These are phyloP conservation scores for Pyrenophora graminea DNA, from an alignment of 2,329 filamentous ascomycete genomes.

Conservation along the genomic window DNA sequence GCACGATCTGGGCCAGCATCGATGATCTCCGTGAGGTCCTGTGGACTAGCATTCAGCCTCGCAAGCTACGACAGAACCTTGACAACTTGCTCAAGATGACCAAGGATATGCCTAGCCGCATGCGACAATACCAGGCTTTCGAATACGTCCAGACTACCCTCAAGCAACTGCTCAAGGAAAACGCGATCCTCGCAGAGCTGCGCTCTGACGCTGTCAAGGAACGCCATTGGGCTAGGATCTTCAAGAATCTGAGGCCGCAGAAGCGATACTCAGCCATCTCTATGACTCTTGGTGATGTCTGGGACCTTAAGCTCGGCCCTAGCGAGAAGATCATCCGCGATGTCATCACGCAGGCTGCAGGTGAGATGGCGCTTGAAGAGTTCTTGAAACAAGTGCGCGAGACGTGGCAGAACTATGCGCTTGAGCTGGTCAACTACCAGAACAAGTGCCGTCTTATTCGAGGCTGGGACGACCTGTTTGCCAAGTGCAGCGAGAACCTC, in stretches of 20 bases:
- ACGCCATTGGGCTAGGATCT: constrained; percentile 96
- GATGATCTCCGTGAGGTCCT: constrained; percentile 90
- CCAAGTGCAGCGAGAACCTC: constrained; percentile 96
- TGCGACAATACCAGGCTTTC: constrained; percentile 99
- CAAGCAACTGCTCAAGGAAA: constrained; percentile 87
- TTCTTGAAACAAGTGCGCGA: constrained; percentile 96
- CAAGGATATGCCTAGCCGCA: constrained; percentile 97
- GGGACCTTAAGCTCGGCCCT: constrained; percentile 89
- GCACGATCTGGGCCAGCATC: constrained; percentile 94
- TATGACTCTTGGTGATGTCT: constrained; percentile 97
- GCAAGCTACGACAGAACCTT: constrained; percentile 86
- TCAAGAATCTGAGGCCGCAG: constrained; percentile 89
- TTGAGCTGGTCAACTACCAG: constrained; percentile 96
- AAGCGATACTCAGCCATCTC: constrained; percentile 93
- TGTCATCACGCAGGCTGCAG: constrained; percentile 93
- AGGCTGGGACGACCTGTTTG: constrained; percentile 97
- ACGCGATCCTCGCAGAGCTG: constrained; percentile 82
- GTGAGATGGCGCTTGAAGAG: constrained; percentile 97
- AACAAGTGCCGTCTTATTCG: constrained; percentile 97
- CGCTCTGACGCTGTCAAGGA: constrained; percentile 97
- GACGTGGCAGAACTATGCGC: constrained; percentile 91
- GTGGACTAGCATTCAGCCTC: constrained; percentile 94
- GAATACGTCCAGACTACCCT: constrained; percentile 95
- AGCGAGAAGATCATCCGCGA: constrained; percentile 88
- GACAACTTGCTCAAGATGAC: constrained; percentile 96